phyloP scores from a whole-genome alignment of 352 stramenopile genomes.

The Globisporangium spiculum region DNA sequence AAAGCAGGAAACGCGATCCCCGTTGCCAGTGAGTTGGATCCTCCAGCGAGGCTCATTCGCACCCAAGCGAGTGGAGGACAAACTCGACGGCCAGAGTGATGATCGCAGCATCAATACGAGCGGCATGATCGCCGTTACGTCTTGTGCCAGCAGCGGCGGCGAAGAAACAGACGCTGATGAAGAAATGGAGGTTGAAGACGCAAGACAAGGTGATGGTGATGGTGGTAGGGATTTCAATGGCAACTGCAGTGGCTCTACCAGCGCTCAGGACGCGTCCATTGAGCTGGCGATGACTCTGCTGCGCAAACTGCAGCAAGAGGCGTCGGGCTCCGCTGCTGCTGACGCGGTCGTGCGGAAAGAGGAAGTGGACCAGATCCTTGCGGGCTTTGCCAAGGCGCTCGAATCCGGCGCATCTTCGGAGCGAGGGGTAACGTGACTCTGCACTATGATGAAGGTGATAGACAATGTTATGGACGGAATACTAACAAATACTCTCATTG shows the following conservation, averaged over 20 bases:
- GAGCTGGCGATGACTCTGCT: slow-evolving; percentile 58
- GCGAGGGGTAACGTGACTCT: slow-evolving; percentile 24
- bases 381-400: slow-evolving; percentile 55
- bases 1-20: slow-evolving; percentile 4
- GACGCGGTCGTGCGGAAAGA: slow-evolving; percentile 40
- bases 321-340: background rate
- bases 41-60: slow-evolving; percentile 15
- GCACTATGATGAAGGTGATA: background rate
- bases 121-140: slow-evolving; percentile 5
- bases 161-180: slow-evolving; percentile 12
- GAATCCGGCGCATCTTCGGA: slow-evolving; percentile 41
- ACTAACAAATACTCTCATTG: background rate
- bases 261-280: slow-evolving; percentile 36
- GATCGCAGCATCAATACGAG: background rate
- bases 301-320: slow-evolving; percentile 48
- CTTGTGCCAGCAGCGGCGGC: background rate
- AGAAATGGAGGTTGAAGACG: slow-evolving; percentile 14
- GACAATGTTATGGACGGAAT: background rate
- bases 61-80: background rate
- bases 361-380: slow-evolving; percentile 58
- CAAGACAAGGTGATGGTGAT: background rate
- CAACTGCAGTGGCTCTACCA: background rate
- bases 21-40: slow-evolving; percentile 11
- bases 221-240: background rate
- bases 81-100: background rate